These are phyloP conservation scores for Penicillium paxilli DNA, from an alignment of 495 filamentous ascomycete species.

Conservation along the genomic window DNA sequence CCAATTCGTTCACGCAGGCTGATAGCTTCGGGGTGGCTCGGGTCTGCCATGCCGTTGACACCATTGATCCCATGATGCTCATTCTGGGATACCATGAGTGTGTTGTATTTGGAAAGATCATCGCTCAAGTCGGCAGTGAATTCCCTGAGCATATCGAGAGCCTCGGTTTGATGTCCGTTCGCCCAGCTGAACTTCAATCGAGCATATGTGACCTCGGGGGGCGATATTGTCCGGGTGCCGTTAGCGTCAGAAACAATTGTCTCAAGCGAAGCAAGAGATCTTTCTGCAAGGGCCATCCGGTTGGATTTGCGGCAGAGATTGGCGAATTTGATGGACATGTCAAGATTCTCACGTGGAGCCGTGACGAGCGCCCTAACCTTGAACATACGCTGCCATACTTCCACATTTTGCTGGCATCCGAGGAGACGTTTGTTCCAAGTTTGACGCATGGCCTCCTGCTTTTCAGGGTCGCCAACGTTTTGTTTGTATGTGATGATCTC, in stretches of 20 bases:
- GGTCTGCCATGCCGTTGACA: constrained; percentile 60
- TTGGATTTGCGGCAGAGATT: constrained; percentile 96
- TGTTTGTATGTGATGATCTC: constrained; percentile 99
- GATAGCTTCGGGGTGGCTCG: constrained; percentile 37
- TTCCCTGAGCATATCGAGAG: constrained; percentile 73
- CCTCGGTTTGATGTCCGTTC: constrained; percentile 64
- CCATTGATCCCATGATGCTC: constrained; percentile 52
- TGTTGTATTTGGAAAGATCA: constrained; percentile 63
- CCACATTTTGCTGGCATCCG: constrained; percentile 94
- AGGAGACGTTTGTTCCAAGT: constrained; percentile 96
- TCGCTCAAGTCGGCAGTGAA: constrained; percentile 80
- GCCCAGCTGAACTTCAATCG: constrained; percentile 95
- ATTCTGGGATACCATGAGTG: constrained; percentile 48
- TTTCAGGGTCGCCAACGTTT: constrained; percentile 70
- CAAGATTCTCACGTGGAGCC: constrained; percentile 84
- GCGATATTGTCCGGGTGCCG: constrained; percentile 52
- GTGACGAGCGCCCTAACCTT: constrained; percentile 93
- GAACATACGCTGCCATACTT: constrained; percentile 98
- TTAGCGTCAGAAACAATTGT: constrained; percentile 58
- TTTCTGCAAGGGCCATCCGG: constrained; percentile 93
- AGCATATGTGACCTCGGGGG: constrained; percentile 84
- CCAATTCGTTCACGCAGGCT: constrained; percentile 41
- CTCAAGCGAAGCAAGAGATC: constrained; percentile 82
- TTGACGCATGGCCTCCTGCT: constrained; percentile 83
- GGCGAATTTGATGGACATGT: constrained; percentile 99